These are phyloP conservation scores for Nematocida parisii DNA, from an alignment of 371 early-diverging fungal species.

Conservation along the genomic window DNA sequence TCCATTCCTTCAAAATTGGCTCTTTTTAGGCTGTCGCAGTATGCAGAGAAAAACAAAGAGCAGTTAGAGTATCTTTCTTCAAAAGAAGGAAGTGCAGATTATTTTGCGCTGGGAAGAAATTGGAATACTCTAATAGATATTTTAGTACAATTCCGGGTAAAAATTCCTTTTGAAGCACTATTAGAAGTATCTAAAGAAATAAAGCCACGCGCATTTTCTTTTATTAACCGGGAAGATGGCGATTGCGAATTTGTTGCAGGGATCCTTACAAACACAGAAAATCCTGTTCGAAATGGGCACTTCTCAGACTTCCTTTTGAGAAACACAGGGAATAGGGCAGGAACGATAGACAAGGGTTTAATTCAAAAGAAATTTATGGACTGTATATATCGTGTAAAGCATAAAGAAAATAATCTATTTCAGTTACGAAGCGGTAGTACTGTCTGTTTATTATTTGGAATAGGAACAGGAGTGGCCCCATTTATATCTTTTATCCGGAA, in stretches of 20 bases:
- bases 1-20: slow-evolving; percentile 62
- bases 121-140: slow-evolving; percentile 65
- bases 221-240: slow-evolving; percentile 53
- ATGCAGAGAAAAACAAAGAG: slow-evolving; percentile 16
- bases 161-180: slow-evolving; percentile 54
- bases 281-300: slow-evolving; percentile 55
- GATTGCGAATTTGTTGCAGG: slow-evolving; percentile 62
- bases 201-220: slow-evolving; percentile 68
- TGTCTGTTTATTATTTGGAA: slow-evolving; percentile 60
- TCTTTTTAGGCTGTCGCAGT: slow-evolving; percentile 54
- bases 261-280: slow-evolving; percentile 39
- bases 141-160: slow-evolving; percentile 59
- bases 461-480: slow-evolving; percentile 69
- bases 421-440: slow-evolving; percentile 7
- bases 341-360: neutral
- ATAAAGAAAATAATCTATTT: slow-evolving; percentile 56
- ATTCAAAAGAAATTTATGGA: neutral
- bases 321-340: neutral
- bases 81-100: slow-evolving; percentile 65
- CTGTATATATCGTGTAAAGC: slow-evolving; percentile 3
- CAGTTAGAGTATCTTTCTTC: slow-evolving; percentile 63
- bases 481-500: slow-evolving; percentile 68
- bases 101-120: slow-evolving; percentile 52
- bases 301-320: slow-evolving; percentile 56
- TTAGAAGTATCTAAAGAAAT: slow-evolving; percentile 63